Conservation (phyloP, 208 protist species). For the Leishmania guyanensis region DNA sequence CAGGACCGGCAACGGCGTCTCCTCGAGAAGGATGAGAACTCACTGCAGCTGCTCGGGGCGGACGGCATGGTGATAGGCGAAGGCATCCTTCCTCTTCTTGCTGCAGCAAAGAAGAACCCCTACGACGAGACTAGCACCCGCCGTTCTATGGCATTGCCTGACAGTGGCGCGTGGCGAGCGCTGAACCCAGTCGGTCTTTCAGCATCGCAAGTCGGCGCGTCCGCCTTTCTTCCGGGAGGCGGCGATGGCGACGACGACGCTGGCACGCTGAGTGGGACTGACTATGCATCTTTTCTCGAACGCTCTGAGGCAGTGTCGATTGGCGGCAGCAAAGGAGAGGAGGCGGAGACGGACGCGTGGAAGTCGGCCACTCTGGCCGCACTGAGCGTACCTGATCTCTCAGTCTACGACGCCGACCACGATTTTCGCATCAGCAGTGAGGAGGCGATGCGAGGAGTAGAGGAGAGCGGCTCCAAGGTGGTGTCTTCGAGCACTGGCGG, state of each 20-base stretch:
- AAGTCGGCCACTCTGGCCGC: conserved; percentile 38
- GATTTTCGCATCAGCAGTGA: conserved; percentile 72
- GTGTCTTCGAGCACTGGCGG: neutral
- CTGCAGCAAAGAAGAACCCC: neutral
- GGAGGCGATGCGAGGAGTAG: conserved; percentile 40
- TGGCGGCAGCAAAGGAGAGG: neutral
- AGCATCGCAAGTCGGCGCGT: conserved; percentile 23
- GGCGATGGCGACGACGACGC: neutral
- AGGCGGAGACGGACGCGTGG: conserved; percentile 21
- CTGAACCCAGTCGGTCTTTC: conserved; percentile 34
- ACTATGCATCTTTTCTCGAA: conserved; percentile 27
- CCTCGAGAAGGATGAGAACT: conserved; percentile 66
- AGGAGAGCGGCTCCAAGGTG: neutral
- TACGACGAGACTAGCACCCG: neutral
- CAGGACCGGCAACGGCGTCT: conserved; percentile 53
- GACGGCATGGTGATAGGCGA: conserved; percentile 54
- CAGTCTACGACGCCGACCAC: conserved; percentile 67
- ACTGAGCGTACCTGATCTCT: conserved; percentile 65
- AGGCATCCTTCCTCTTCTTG: conserved; percentile 55
- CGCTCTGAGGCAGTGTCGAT: conserved; percentile 6
- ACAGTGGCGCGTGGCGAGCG: conserved; percentile 24
- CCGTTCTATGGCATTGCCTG: neutral
- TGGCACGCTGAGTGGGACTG: conserved; percentile 18
- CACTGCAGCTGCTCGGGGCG: conserved; percentile 48
- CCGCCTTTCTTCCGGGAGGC: neutral